Base-by-base conservation (phyloP, 2,329 filamentous ascomycete genomes). In the Fusarium agapanthi region DNA sequence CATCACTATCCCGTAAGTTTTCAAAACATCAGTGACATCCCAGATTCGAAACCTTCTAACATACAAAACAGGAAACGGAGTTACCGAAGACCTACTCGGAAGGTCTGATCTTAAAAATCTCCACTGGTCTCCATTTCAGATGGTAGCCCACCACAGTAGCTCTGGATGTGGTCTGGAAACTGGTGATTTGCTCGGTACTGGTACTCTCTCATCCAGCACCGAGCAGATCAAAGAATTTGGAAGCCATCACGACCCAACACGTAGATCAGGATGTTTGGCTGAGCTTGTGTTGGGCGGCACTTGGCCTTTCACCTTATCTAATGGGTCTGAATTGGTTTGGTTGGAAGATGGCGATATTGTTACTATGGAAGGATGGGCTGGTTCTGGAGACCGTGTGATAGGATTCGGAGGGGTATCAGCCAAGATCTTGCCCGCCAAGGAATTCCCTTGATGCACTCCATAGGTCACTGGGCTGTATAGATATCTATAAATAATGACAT, bases 1-100 rank as follows among this genome's bases (percentile, higher is more conserved):
- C 51, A 20, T 18, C 15, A 1, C 6, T 55, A 3, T 55, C 22
- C 2, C 22, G 51, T 55, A 20, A 32, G 51, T 55, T 5, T 7
- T 30, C 12, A 3, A 30, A 55, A 2, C 7, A 16, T 9, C 34
- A 26, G 12, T 2, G 6, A 6, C 3, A 30, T n/a, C 18, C 22
- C 4, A 22, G 4, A 24, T 3, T 15, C 4, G 1, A 16, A 0
- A 9, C 0, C 11, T 13, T 24, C n/a, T 56, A 34, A 56, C 5
- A 1, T 15, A 5, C 5, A 3, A 22, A 34, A 12, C 6, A 56
- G 54, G 54, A 16, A 26, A 22, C 8, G 28, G 40, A 2, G 35
- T 32, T 4, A 55, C 15, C 0, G 1, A 55, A 11, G 35, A 43
- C 1, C 16, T 55, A 4, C 6, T 55, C 9, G 54, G 54, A 22